phyloP scores from a whole-genome alignment of 129 eudicot genomes.

The Escallonia herrerae region DNA sequence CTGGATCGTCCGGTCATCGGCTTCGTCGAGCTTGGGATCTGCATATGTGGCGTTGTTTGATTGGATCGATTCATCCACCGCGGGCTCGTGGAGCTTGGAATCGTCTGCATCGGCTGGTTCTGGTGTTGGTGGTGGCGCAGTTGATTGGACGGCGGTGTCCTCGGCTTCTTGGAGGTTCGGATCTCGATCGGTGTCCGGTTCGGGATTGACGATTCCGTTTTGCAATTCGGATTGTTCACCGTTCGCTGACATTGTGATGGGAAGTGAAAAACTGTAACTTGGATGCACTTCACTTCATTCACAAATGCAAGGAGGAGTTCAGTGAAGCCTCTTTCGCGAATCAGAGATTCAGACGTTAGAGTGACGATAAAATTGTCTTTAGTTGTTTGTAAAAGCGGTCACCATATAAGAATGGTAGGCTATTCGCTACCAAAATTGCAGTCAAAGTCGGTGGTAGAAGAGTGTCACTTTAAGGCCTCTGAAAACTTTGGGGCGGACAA shows the following conservation, averaged over 20 bases:
- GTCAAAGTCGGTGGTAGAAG: too few relatives aligned
- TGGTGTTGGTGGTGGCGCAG: constrained; percentile 1
- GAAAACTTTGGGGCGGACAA: too few relatives aligned
- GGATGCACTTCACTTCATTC: constrained; percentile 81
- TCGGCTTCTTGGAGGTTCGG: constrained; percentile 20
- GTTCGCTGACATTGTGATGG: neutral
- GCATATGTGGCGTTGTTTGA: constrained; percentile 10
- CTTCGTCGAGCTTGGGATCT: constrained; percentile 18
- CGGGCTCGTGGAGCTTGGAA: constrained; percentile 7
- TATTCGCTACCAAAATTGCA: too few relatives aligned
- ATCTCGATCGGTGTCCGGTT: constrained; percentile 20
- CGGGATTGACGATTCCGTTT: constrained; percentile 29
- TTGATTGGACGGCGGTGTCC: constrained; percentile 13
- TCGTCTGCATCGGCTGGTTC: constrained; percentile 17
- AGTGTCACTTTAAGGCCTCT: too few relatives aligned
- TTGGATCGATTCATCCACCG: constrained; percentile 17
- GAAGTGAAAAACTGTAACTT: constrained; percentile 12
- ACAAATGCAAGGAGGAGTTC: too few relatives aligned
- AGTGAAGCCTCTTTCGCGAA: too few relatives aligned
- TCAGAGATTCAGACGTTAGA: too few relatives aligned
- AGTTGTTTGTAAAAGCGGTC: too few relatives aligned
- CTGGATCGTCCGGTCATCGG: constrained; percentile 9
- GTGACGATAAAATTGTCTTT: too few relatives aligned
- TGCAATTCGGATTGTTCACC: constrained; percentile 18
- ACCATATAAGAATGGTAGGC: too few relatives aligned